A percentile compares a stretch with the other conserved stretches of the same genome.
Evolutionary conservation across 306 rosid genomes (phyloP).

Genomic region (Corylus heterophylla): DNA sequence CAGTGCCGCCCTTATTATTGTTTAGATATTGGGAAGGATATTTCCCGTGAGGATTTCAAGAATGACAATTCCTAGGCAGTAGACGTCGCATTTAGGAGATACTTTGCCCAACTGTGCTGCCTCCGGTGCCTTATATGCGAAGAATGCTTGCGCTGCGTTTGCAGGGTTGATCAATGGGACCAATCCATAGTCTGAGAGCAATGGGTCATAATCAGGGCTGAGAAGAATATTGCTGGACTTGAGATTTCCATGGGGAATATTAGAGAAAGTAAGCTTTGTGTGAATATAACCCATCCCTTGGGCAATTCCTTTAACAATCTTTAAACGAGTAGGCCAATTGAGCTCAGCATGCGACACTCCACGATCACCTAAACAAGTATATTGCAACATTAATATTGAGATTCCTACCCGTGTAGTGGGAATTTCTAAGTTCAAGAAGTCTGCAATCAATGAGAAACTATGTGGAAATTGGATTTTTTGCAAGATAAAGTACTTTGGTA

Average conservation of each 20-base stretch:
- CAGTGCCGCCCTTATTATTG: constrained; percentile 64
- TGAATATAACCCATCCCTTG: constrained; percentile 66
- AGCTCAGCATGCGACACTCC: constrained; percentile 58
- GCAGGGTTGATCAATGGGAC: constrained; percentile 43
- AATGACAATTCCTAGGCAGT: constrained; percentile 69
- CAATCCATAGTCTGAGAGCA: constrained; percentile 63
- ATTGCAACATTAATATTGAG: too few species aligned
- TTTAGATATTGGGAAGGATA: constrained; percentile 71
- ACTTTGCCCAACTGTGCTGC: constrained; percentile 39
- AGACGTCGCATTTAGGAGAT: constrained; percentile 66
- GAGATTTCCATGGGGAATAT: constrained; percentile 81
- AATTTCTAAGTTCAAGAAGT: too few species aligned
- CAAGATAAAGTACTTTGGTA: too few species aligned
- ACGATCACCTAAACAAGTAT: constrained; percentile 54
- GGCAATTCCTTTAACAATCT: constrained; percentile 64
- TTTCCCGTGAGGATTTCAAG: constrained; percentile 72
- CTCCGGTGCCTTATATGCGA: constrained; percentile 74
- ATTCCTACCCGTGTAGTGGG: too few species aligned
- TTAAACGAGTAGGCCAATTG: constrained; percentile 63
- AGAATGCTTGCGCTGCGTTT: constrained; percentile 36
- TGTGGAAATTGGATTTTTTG: too few species aligned
- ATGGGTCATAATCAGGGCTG: constrained; percentile 54
- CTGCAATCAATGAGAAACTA: too few species aligned
- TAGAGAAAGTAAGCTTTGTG: constrained; percentile 30
- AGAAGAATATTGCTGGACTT: constrained; percentile 80